Percentiles rank a stretch among this genome's conserved stretches.
phyloP scores from a whole-genome alignment of 2,329 filamentous ascomycete species.

The Corinectria fuckeliana region DNA sequence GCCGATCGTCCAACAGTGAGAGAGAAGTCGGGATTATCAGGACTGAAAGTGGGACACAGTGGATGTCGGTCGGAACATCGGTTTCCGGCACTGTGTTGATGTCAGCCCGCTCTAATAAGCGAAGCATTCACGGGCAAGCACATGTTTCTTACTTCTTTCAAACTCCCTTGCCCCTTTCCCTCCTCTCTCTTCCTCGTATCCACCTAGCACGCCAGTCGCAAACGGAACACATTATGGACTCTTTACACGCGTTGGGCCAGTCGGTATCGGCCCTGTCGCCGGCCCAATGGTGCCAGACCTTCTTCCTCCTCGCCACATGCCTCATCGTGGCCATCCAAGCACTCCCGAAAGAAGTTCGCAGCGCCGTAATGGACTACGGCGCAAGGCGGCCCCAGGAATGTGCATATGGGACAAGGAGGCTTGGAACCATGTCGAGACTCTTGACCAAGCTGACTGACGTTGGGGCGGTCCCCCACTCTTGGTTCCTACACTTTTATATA shows the following conservation, averaged over 20 bases:
- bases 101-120: neutral
- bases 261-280: slow-evolving; percentile 29
- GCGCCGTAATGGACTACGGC: slow-evolving; percentile 58
- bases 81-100: neutral
- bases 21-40: neutral
- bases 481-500: slow-evolving; percentile 89
- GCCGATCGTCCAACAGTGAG: neutral
- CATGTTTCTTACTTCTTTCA: slow-evolving; percentile 7
- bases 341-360: slow-evolving; percentile 52
- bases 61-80: neutral
- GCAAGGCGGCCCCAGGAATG: slow-evolving; percentile 46
- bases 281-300: slow-evolving; percentile 51
- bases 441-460: slow-evolving; percentile 41
- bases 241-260: slow-evolving; percentile 5
- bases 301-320: slow-evolving; percentile 53
- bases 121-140: slow-evolving; percentile 11
- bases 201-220: neutral
- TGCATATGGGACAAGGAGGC: slow-evolving; percentile 25
- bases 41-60: slow-evolving; percentile 16
- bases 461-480: slow-evolving; percentile 79
- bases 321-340: slow-evolving; percentile 51
- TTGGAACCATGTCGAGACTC: slow-evolving; percentile 32
- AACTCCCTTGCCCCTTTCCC: neutral
- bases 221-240: slow-evolving; percentile 9
- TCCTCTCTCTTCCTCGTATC: neutral